Evolutionary conservation across 1,139 yeast genomes (phyloP).

Genomic region (Scheffersomyces stambukii): DNA sequence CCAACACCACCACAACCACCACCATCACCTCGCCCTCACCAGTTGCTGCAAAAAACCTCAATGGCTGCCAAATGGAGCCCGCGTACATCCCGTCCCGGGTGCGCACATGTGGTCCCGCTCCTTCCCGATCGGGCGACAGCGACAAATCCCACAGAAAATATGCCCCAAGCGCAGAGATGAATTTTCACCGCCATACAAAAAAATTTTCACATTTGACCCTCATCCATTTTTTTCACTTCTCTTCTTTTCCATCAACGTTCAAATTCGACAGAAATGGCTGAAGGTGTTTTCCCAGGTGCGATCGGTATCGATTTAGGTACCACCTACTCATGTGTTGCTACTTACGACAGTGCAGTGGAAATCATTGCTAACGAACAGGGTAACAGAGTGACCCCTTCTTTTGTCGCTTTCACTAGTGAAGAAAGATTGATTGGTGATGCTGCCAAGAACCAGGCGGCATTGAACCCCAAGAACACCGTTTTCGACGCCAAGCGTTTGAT

Average conservation of each 20-base stretch:
- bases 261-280: slow-evolving; percentile 61
- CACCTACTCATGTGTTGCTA: slow-evolving; percentile 97
- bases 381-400: slow-evolving; percentile 98
- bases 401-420: slow-evolving; percentile 95
- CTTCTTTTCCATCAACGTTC: slow-evolving; percentile 10
- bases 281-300: slow-evolving; percentile 99
- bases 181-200: too few species aligned
- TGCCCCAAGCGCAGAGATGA: too few species aligned
- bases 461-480: slow-evolving; percentile 94
- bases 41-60: too few species aligned
- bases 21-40: too few species aligned
- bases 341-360: slow-evolving; percentile 84
- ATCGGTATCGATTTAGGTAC: slow-evolving; percentile 99
- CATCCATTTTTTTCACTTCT: slow-evolving; percentile 12
- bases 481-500: slow-evolving; percentile 98
- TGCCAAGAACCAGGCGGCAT: slow-evolving; percentile 98
- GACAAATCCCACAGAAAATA: too few species aligned
- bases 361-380: slow-evolving; percentile 99
- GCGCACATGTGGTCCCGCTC: too few species aligned
- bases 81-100: too few species aligned
- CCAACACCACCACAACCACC: too few species aligned
- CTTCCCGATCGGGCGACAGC: too few species aligned
- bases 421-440: slow-evolving; percentile 99
- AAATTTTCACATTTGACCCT: slow-evolving; percentile 14
- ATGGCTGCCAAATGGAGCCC: too few species aligned